A percentile compares a stretch with the other conserved stretches of the same genome.
Conservation (phyloP, 148 eudicot species). For the Rhododendron griersonianum region DNA sequence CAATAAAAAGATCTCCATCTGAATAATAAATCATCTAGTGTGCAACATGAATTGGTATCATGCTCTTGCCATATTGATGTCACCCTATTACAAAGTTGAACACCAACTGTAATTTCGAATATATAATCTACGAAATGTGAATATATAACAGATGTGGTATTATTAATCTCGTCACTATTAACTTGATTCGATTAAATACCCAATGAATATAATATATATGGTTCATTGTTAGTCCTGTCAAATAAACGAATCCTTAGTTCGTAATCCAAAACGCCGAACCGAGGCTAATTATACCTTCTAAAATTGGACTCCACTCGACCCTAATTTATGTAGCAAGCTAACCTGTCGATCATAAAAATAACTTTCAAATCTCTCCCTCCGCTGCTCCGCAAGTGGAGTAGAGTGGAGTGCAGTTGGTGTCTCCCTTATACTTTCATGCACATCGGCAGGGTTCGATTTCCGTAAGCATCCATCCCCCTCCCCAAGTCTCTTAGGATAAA, state of each 20-base stretch:
- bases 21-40: neutral
- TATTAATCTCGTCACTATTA: neutral
- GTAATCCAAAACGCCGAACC: too few species aligned
- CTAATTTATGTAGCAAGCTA: neutral
- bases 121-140: too few species aligned
- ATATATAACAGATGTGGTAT: neutral
- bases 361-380: neutral
- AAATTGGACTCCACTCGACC: neutral
- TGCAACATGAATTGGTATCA: neutral
- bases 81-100: neutral
- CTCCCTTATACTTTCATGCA: too few species aligned
- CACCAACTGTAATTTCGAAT: too few species aligned
- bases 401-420: too few species aligned
- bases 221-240: neutral
- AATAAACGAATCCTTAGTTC: neutral
- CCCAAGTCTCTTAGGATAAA: too few species aligned
- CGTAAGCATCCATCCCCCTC: too few species aligned
- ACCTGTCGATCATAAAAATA: too few species aligned
- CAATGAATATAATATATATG: too few species aligned
- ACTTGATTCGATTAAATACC: neutral
- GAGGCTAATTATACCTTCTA: neutral
- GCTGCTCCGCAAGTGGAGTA: too few species aligned
- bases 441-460: too few species aligned
- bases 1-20: neutral
- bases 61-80: neutral